A percentile compares a stretch with the other conserved stretches of the same genome.
These are phyloP conservation scores for Simplicillium aogashimaense DNA, from an alignment of 2,329 filamentous ascomycete genomes.

Conservation along the genomic window DNA sequence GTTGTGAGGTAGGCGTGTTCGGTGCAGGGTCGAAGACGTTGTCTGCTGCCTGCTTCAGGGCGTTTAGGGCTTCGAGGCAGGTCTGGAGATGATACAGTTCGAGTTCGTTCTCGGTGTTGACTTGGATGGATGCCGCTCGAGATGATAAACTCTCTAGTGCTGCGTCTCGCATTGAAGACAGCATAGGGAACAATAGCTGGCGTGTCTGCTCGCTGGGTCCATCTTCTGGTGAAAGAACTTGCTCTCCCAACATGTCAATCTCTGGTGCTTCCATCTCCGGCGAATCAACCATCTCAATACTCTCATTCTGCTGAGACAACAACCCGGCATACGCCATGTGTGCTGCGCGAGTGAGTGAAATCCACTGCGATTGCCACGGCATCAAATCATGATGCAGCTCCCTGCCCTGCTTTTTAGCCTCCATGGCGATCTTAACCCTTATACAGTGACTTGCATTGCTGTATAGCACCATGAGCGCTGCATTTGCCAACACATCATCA, in stretches of 20 bases:
- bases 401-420: conserved; percentile 8
- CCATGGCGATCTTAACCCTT: conserved; percentile 20
- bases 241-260: background rate
- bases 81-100: no score
- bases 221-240: background rate
- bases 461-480: conserved; percentile 31
- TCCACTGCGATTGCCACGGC: conserved; percentile 25
- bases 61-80: no score
- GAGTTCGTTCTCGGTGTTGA: no score
- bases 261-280: background rate
- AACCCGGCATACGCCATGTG: conserved; percentile 22
- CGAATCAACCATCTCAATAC: background rate
- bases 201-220: background rate
- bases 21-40: background rate
- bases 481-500: conserved; percentile 25
- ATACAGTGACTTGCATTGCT: conserved; percentile 25
- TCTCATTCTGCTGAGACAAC: conserved; percentile 8
- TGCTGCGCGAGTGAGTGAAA: conserved; percentile 24
- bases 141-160: background rate
- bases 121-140: no score
- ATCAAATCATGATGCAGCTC: conserved; percentile 14
- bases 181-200: background rate
- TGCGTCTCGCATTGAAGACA: background rate
- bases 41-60: background rate
- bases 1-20: background rate